Base-by-base conservation (phyloP, 2,329 filamentous ascomycete species). In the Pseudovirgaria hyperparasitica region DNA sequence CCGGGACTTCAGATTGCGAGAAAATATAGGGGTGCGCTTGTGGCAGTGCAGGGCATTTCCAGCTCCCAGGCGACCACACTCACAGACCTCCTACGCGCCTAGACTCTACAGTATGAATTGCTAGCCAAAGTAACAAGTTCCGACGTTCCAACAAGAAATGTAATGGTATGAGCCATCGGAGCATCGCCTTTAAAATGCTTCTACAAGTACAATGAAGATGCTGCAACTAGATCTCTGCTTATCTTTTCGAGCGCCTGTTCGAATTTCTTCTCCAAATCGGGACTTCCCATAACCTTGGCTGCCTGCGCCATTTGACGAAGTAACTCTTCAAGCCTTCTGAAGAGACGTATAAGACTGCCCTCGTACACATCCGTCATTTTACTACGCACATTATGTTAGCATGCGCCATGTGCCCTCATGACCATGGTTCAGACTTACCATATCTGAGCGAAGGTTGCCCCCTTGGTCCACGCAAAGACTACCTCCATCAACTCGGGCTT, bases 361-460 rank as follows among this genome's bases (percentile, higher is more conserved):
- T 98, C 90, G 56, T 94, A 98, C 16, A 87, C 82, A 44, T 94
- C 87, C 16, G 90, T 96, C 86, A 98, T 94, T 82, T 92, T 92
- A 60, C 87, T 92, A 37, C 6, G 23, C 14, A 6, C 23, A 24
- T n/a, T 26, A 19, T 11, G 27, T 38, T 26, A 38, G 20, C 29
- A 27, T 19, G 33, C 27, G 29, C 28, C 22, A 29, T 19, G 16
- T 18, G 16, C 19, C 20, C 25, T 24, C 12, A 17, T 16, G 12
- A 18, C 21, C 31, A 26, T 32, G 21, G 14, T 21, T 14, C 16
- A 27, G 24, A 71, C 82, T 48, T 72, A 93, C 87, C 90, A 96
- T 36, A 98, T 94, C 42, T 93, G 76, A 1, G 81, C 74, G 61
- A 98, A 98, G 1, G 81, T 75, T 41, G 79, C 80, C 26, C 87